Evolutionary conservation across 345 rosid genomes (phyloP).

Genomic region (Eucalyptus albens): DNA sequence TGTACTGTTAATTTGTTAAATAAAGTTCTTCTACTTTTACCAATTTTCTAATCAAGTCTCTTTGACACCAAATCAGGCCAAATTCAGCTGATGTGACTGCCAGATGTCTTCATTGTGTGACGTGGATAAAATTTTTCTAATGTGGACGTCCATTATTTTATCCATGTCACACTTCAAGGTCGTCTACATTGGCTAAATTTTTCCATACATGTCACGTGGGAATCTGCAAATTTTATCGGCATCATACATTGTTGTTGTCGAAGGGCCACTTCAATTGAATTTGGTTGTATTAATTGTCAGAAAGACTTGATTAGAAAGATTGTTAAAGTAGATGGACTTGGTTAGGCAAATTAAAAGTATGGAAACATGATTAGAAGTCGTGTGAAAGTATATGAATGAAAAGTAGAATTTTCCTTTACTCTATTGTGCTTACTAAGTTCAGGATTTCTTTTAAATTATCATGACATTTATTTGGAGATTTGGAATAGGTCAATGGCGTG

Average conservation of each 20-base stretch:
- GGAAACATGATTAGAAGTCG: neutral
- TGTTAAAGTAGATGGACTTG: neutral
- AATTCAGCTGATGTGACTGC: fast-evolving
- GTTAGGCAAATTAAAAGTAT: neutral
- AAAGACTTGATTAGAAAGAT: neutral
- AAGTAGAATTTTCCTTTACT: neutral
- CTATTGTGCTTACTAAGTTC: neutral
- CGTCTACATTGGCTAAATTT: neutral
- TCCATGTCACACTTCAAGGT: neutral
- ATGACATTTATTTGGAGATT: neutral
- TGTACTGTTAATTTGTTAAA: too few species aligned
- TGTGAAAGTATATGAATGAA: neutral
- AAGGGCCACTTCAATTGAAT: neutral
- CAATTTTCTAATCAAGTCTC: neutral
- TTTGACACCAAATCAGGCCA: neutral
- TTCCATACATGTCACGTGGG: neutral
- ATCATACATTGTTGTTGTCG: fast-evolving
- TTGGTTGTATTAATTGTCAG: neutral
- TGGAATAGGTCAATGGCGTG: neutral
- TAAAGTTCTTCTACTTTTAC: too few species aligned
- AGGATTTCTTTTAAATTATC: neutral
- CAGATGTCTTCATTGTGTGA: fast-evolving
- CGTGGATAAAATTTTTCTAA: neutral
- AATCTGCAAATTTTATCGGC: neutral
- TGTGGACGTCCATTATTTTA: neutral